Base-by-base conservation (phyloP, 2,329 filamentous ascomycete species). In the Xylogone sp. region DNA sequence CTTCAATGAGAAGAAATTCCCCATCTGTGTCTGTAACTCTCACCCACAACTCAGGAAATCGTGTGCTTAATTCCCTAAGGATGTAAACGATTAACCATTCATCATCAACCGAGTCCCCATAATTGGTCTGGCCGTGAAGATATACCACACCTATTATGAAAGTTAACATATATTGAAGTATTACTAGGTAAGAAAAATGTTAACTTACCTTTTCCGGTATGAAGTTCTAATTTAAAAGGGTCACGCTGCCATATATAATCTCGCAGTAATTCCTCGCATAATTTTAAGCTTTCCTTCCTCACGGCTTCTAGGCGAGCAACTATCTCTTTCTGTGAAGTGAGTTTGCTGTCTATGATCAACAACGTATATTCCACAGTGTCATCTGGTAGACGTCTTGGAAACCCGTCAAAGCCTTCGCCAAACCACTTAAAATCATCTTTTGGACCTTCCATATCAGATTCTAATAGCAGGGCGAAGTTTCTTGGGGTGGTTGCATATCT, bases 191-290 rank as follows among this genome's bases (percentile, higher is more conserved):
- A 48, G 29, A 51, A 51, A 48, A 43, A 16, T 20, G 34, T 19
- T n/a, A 43, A 56, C 73, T 62, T 66, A 85, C 84, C 83, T 62
- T 75, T 69, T 20, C 75, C 72, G 49, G 70, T 86, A 70, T 75
- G 86, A 62, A 75, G 75, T 75, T 43, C 72, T 65, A 24, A 83
- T n/a, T 76, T 78, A 56, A 99, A 92, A 0, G 76, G 72, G 49
- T 96, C 91, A 12, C 91, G 83, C 67, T 99, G 94, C 94, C 94
- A 99, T 56, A 99, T 96, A 62, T 97, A 96, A 55, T 89, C 86
- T 59, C 82, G 85, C n/a, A 93, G 76, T 7, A 90, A 71, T 2
- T 77, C 74, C 43, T 82, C 82, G 3, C 71, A 68, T n/a, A 94
- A 69, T 22, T 83, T 76, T 2, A 78, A 71, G 1, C 88, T 84